phyloP scores from a whole-genome alignment of 116 monocot species.

The Cymodocea nodosa region DNA sequence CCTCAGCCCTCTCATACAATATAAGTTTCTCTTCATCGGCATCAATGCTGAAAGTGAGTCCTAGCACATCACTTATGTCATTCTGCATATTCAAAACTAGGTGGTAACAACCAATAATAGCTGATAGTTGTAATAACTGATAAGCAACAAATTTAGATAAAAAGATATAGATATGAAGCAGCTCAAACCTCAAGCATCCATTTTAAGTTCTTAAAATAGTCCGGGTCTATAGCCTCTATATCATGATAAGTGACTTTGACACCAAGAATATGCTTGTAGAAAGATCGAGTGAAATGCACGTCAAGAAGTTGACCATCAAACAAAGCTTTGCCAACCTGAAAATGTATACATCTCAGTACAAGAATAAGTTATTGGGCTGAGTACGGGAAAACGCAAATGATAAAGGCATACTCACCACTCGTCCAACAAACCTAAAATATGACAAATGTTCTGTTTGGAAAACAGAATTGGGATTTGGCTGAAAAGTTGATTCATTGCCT shows the following conservation, averaged over 20 bases:
- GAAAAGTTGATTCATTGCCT: slow-evolving; percentile 93
- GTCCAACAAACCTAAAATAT: slow-evolving; percentile 98
- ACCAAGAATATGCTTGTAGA: slow-evolving; percentile 98
- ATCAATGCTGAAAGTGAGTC: slow-evolving; percentile 97
- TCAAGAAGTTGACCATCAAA: slow-evolving; percentile 98
- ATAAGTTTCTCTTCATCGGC: slow-evolving; percentile 99
- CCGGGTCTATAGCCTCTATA: slow-evolving; percentile 37
- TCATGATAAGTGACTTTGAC: slow-evolving; percentile 98
- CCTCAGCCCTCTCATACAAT: slow-evolving; percentile 87
- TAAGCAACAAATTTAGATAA: not conserved
- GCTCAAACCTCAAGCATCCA: slow-evolving; percentile 94
- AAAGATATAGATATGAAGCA: not conserved
- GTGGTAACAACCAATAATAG: not conserved
- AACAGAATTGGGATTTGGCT: slow-evolving; percentile 98
- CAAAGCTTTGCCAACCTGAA: slow-evolving; percentile 94
- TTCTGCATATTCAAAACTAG: slow-evolving; percentile 40
- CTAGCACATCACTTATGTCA: slow-evolving; percentile 89
- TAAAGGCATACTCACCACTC: slow-evolving; percentile 60
- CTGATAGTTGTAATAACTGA: not conserved
- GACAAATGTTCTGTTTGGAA: slow-evolving; percentile 98
- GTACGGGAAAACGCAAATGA: not conserved
- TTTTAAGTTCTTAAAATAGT: slow-evolving; percentile 76
- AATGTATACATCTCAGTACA: not conserved
- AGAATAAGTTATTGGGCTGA: not conserved
- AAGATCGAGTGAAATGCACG: slow-evolving; percentile 98